Percentiles rank a stretch among this genome's conserved stretches.
These are phyloP conservation scores for Cucurbita argyrosperma DNA, from an alignment of 306 rosid species.

Conservation along the genomic window DNA sequence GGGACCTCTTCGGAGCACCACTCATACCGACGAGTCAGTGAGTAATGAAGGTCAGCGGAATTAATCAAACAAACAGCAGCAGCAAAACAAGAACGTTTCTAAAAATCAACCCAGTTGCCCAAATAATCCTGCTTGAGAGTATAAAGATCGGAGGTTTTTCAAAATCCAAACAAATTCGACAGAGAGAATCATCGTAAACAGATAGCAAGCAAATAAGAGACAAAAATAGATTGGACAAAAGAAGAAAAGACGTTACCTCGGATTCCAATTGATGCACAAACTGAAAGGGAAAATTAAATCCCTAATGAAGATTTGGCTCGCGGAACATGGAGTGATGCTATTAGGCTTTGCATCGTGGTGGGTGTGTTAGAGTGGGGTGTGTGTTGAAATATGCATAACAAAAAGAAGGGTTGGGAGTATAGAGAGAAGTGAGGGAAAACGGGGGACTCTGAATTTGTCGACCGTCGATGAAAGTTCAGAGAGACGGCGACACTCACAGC, in stretches of 20 bases:
- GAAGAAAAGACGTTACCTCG: not conserved
- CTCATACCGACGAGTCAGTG: conserved; percentile 35
- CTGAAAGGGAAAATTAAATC: not conserved
- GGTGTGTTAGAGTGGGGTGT: not conserved
- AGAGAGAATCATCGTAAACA: not conserved
- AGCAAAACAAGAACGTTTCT: not conserved
- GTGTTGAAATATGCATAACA: not conserved
- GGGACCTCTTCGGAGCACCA: conserved; percentile 63
- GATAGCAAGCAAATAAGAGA: not conserved
- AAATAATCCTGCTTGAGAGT: not conserved
- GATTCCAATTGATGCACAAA: not conserved
- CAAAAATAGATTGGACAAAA: not conserved
- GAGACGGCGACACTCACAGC: not conserved
- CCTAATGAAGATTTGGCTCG: not conserved
- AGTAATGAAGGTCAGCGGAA: not conserved
- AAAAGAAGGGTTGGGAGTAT: not conserved
- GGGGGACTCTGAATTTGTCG: not conserved
- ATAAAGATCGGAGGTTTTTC: not conserved
- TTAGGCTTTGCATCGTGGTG: not conserved
- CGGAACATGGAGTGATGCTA: not conserved
- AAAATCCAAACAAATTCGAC: not conserved
- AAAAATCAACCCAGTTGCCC: not conserved
- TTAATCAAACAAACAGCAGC: not conserved
- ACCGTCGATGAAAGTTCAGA: not conserved
- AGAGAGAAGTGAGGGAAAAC: not conserved